Evolutionary conservation across 2,329 filamentous ascomycete genomes (phyloP), one percentile per base, ranked within the genome.

Genomic region (Fusarium sp.): DNA sequence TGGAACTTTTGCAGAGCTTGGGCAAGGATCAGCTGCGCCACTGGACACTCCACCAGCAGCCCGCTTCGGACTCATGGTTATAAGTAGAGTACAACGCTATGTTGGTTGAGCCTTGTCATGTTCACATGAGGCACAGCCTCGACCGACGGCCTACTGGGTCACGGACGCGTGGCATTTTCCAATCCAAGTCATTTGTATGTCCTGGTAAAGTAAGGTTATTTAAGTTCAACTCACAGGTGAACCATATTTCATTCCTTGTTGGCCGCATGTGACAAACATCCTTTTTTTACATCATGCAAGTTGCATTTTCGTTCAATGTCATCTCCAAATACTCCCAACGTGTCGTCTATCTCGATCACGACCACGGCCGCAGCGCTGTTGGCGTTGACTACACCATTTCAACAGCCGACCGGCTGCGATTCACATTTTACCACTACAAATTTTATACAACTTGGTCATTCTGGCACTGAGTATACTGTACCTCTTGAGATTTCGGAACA

Each of bases 1-100:
- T 18, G 48, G 48, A 52, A 52, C 32, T 41, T 40, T 52, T 52
- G 48, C 24, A 52, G 16, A 41, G 32, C 24, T 20, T 9, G 32
- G 22, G 20, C 16, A 52, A 52, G 48, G 32, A 41, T 40, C 18
- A 52, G 16, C 48, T 20, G 32, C 15, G 47, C 29, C 30, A 22
- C 47, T 51, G 30, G 22, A 40, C 47, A 40, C 47, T 38, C 47
- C 20, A 34, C 30, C 30, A 9, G 47, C 47, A 15, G 30, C 15
- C 25, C 45, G 40, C 40, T 22, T n/a, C n/a, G n/a, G n/a, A 22
- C n/a, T 43, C 1, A 43, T 43, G 40, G n/a, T 13, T 43, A 22
- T 13, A 1, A 43, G 40, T 20, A 43, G 40, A 43, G 22, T 43
- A 43, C 20, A 43, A 43, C 27, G n/a, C 40, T 15, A n/a, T 43